Evolutionary conservation across 2,329 filamentous ascomycete genomes (phyloP), one percentile per base, ranked within the genome.

Genomic region (Ophiocordyceps robertsii): DNA sequence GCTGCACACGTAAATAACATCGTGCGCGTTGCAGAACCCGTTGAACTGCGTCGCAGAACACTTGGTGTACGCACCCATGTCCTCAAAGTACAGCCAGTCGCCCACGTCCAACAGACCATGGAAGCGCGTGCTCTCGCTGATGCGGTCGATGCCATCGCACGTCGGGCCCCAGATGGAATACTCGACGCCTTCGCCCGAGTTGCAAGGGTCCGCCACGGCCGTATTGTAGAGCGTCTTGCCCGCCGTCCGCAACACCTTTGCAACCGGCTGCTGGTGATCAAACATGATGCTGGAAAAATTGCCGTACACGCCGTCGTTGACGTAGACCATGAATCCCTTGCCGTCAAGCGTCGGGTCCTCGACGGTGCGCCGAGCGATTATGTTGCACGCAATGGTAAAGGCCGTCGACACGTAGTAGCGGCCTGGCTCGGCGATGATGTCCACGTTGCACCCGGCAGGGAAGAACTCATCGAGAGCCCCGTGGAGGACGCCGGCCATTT

Each of bases 271-370:
- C 72, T 98, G 92, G 65, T 96, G 92, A 58, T 96, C 92, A 61
- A 95, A 98, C 71, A 96, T 95, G 73, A 96, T 96, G 77, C 88
- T 93, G 51, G 87, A 94, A 60, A 98, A 96, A 69, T 96, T 96
- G 56, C 92, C 92, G 58, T 98, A 98, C 42, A 96, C 82, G 27
- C 92, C 92, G 53, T 98, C 92, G 60, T 98, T 98, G 61, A 96
- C 70, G 62, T 98, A 98, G 38, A 95, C 68, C 92, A 96, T 98
- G 72, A 94, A 95, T 51, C 81, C 85, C 47, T 78, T 80, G 47
- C 74, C 71, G 40, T 71, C 71, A 11, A 74, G 70, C 17, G 68
- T 68, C 4, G 84, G 77, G 56, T 90, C 80, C 49, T 82, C 73
- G 44, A 96, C 82, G 35, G 87, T 88, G 56, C 92, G 90, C 47